Evolutionary conservation across 805 yeast species (phyloP), one percentile per base, ranked within the genome.

Genomic region (Candida pseudoglaebosa): DNA sequence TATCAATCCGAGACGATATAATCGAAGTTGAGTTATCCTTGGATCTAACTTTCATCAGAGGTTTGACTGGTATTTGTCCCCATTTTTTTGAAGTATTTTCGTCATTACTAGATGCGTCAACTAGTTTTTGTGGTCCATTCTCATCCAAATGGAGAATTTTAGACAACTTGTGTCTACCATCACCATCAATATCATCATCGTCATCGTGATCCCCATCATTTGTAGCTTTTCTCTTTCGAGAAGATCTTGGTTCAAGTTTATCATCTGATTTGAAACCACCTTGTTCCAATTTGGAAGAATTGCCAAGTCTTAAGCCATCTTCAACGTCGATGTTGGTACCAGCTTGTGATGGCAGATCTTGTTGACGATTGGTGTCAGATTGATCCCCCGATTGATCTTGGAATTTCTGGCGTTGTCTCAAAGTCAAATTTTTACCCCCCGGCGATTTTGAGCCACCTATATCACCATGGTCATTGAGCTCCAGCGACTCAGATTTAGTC

Each of bases 141-240:
- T 37, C 32, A 33, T 37, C 32, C 37, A 28, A 12, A 26, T 33
- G 12, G 37, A 24, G 28, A 32, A 36, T 22, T 37, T 33, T 12
- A 15, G 29, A 33, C 26, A 36, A 7, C 28, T 32, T 18, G 28
- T 38, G 28, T 24, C 36, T 32, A 20, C 16, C 6, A 10, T 21
- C 18, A 10, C 4, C 28, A 18, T 4, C 22, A 32, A 12, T 14
- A 32, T 9, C 24, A 20, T 9, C 34, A 16, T 14, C 24, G 7
- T 22, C 26, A 22, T 12, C 12, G 10, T 22, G 26, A 7, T 22
- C 12, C 10, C n/a, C n/a, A n/a, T n/a, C n/a, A 4, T 16, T 13
- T 15, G 33, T 22, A 19, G 12, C n/a, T 31, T 39, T 39, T 36
- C 42, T 36, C 26, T 39, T 39, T 8, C 42, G 35, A 29, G 8